These are phyloP conservation scores for Cutaneotrichosporon dermatis DNA, from an alignment of 1,284 basidiomycete genomes.

Conservation along the genomic window DNA sequence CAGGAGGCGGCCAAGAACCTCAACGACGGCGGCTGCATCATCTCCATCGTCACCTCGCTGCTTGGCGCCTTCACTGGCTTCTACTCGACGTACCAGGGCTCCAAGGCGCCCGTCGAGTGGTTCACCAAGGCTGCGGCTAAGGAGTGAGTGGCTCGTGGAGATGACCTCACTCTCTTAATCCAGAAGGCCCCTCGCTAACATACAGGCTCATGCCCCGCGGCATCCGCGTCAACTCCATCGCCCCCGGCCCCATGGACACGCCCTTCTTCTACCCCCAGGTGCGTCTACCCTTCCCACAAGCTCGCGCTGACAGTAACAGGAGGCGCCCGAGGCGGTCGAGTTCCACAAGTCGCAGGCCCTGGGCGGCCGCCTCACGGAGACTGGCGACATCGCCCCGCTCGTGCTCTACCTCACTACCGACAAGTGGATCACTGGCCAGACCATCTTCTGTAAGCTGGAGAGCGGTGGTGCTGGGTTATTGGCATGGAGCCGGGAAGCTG, in stretches of 20 bases:
- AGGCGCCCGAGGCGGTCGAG: conserved; percentile 14
- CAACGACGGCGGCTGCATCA: conserved; percentile 23
- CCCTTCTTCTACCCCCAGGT: conserved; percentile 22
- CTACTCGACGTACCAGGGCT: conserved; percentile 28
- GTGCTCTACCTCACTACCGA: conserved; percentile 16
- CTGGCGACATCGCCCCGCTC: conserved; percentile 20
- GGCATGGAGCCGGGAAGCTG: neutral
- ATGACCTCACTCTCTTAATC: neutral
- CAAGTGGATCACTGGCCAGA: conserved; percentile 23
- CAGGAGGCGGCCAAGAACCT: conserved; percentile 21
- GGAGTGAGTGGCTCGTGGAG: conserved; percentile 13
- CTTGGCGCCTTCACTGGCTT: conserved; percentile 24
- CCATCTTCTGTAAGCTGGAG: conserved; percentile 17
- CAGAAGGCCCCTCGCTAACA: too few species aligned
- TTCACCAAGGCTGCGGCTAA: conserved; percentile 27
- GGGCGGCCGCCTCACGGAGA: conserved; percentile 18
- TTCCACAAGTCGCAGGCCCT: conserved; percentile 20
- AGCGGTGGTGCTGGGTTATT: neutral
- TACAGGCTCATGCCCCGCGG: conserved; percentile 14
- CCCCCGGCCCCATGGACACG: conserved; percentile 23
- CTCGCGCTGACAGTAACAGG: neutral
- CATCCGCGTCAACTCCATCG: conserved; percentile 21
- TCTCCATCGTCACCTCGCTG: conserved; percentile 23
- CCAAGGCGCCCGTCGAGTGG: conserved; percentile 29
- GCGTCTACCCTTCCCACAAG: too few species aligned